These are phyloP conservation scores for Grifola frondosa DNA, from an alignment of 1,284 basidiomycete genomes.

Conservation along the genomic window DNA sequence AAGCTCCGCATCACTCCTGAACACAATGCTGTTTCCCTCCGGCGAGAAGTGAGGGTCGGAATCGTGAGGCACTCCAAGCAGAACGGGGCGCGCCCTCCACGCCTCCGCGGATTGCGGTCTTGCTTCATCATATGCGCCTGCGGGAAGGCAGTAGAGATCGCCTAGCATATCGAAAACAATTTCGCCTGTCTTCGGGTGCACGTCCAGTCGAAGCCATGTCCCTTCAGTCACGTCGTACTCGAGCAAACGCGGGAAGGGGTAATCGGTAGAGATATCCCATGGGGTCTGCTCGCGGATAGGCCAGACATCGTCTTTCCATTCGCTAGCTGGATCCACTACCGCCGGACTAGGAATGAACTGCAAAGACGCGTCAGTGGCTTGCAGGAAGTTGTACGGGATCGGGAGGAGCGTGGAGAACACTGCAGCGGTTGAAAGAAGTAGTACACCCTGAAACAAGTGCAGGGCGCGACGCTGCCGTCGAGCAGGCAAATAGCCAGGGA, in stretches of 20 bases:
- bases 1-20: conserved; percentile 67
- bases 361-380: neutral
- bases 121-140: conserved; percentile 34
- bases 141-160: conserved; percentile 69
- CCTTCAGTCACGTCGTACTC: conserved; percentile 69
- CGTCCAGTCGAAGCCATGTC: conserved; percentile 72
- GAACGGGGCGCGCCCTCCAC: conserved; percentile 48
- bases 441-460: too few relatives aligned
- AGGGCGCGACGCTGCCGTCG: too few relatives aligned
- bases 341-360: neutral
- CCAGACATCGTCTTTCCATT: conserved; percentile 62
- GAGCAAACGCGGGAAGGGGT: conserved; percentile 60
- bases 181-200: conserved; percentile 65
- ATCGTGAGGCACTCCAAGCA: conserved; percentile 64
- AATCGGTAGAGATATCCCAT: conserved; percentile 81
- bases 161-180: conserved; percentile 75
- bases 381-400: conserved; percentile 7
- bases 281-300: conserved; percentile 60
- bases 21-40: conserved; percentile 56
- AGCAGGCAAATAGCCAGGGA: too few relatives aligned
- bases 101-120: conserved; percentile 13
- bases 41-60: conserved; percentile 73
- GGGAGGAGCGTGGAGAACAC: conserved; percentile 19
- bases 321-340: conserved; percentile 24
- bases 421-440: conserved; percentile 16